Percentiles rank a stretch among this genome's conserved stretches.
Evolutionary conservation across 306 rosid genomes (phyloP).

Genomic region (Begonia loranthoides): DNA sequence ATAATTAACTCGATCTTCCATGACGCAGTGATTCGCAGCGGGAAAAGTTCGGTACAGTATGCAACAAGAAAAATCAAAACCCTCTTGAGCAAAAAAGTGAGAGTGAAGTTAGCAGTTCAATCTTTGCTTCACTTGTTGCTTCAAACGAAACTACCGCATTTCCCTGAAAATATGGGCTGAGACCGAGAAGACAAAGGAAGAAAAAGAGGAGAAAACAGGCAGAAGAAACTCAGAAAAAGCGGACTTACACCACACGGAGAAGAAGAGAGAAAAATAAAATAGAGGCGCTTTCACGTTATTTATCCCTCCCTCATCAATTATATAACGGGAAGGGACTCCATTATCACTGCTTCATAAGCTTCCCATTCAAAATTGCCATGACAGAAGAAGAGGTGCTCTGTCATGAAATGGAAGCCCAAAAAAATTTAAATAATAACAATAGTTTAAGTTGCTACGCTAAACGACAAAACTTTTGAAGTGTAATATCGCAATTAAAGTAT

Average conservation of each 20-base stretch:
- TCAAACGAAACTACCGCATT: neutral
- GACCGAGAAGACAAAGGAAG: neutral
- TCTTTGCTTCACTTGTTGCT: neutral
- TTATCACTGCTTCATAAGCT: no score
- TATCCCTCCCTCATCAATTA: constrained; percentile 8
- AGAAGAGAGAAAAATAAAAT: neutral
- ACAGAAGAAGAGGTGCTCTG: no score
- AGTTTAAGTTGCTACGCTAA: no score
- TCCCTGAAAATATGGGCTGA: neutral
- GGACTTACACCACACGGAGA: no score
- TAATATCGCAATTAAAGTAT: no score
- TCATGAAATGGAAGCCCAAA: no score
- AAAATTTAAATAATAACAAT: no score
- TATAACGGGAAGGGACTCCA: no score
- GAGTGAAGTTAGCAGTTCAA: neutral
- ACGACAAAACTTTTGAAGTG: no score
- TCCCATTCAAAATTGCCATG: no score
- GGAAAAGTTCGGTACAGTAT: constrained; percentile 3
- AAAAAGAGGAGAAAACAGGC: constrained; percentile 7
- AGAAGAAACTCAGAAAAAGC: constrained; percentile 7
- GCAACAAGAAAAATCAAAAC: neutral
- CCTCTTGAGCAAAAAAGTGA: neutral
- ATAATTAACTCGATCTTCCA: no score
- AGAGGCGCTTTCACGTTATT: constrained; percentile 48
- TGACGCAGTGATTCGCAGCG: neutral